Evolutionary conservation across 345 rosid genomes (phyloP).

Genomic region (Psidium guajava): DNA sequence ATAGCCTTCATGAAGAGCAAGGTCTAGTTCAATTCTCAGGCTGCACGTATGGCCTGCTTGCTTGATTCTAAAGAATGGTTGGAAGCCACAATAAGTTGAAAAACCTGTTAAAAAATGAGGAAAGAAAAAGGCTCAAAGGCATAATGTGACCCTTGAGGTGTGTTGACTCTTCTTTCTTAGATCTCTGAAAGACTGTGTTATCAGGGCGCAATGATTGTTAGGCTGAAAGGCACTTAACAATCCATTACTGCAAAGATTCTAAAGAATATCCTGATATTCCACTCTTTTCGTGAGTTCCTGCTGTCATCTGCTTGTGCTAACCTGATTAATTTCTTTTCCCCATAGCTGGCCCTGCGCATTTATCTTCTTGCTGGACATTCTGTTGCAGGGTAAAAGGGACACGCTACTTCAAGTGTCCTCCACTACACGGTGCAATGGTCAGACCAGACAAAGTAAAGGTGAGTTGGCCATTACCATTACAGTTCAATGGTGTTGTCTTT

Average conservation of each 20-base stretch:
- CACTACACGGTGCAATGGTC: constrained; percentile 63
- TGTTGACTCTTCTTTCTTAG: not conserved
- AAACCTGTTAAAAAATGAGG: not conserved
- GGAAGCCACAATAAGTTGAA: not conserved
- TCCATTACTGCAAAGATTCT: not conserved
- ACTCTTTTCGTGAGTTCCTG: not conserved
- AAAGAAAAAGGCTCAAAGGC: not conserved
- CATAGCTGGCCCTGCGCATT: not conserved
- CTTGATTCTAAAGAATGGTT: not conserved
- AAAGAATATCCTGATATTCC: not conserved
- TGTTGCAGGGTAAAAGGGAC: constrained; percentile 61
- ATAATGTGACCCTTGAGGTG: not conserved
- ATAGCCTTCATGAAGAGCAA: not conserved
- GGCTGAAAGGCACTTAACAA: not conserved
- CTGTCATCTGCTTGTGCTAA: not conserved
- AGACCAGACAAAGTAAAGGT: constrained; percentile 94
- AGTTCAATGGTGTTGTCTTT: not conserved
- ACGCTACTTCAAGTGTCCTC: constrained; percentile 60
- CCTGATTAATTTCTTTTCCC: not conserved
- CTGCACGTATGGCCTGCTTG: not conserved
- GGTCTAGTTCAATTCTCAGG: not conserved
- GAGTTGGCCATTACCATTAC: constrained; percentile 1
- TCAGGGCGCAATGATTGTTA: not conserved
- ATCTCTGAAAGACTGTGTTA: not conserved
- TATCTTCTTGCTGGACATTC: not conserved